Evolutionary conservation across 2,329 filamentous ascomycete genomes (phyloP), one percentile per base, ranked within the genome.

Genomic region (Verticillium nonalfalfae): DNA sequence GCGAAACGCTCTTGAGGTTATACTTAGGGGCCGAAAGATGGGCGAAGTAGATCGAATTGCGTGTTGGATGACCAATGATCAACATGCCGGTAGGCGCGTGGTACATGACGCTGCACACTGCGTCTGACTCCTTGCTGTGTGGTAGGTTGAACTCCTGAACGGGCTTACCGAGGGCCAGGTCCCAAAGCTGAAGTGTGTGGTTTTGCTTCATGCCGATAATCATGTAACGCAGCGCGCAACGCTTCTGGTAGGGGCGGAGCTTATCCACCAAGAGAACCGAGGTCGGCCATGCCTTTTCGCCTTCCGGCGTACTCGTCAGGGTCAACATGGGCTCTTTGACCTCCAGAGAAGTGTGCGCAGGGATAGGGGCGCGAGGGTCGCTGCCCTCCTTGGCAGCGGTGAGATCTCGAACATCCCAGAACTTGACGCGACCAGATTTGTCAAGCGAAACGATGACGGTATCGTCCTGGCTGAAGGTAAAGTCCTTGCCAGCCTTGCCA

Each of bases 121-220:
- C 93, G 75, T 97, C 94, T 3, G 92, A 96, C 73, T 98, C 94
- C 72, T 95, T 96, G 77, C 91, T 91, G 72, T 99, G 94, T 1
- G 95, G 95, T 61, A 99, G 87, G 73, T 97, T 95, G 74, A 99
- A 89, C 78, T 99, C 95, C 74, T 99, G 94, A 40, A 99, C 95
- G 35, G 93, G 91, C 77, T 97, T 97, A 67, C 90, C 90, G 38
- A 99, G 87, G 52, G 91, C 93, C 71, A 99, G 87, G 79, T 99
- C 95, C 96, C 95, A 99, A 55, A 99, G 86, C 80, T 99, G 96
- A 64, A 99, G 86, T 61, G 94, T 96, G 78, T 99, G 95, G 76
- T 99, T 99, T 76, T 99, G 95, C 80, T 98, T 97, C 86, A 98
- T 92, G 69, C 95, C 95, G 65, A 99, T 91, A 73, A 99, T 89